Base-by-base conservation (phyloP, 208 protist genomes). In the Crithidia mellificae region DNA sequence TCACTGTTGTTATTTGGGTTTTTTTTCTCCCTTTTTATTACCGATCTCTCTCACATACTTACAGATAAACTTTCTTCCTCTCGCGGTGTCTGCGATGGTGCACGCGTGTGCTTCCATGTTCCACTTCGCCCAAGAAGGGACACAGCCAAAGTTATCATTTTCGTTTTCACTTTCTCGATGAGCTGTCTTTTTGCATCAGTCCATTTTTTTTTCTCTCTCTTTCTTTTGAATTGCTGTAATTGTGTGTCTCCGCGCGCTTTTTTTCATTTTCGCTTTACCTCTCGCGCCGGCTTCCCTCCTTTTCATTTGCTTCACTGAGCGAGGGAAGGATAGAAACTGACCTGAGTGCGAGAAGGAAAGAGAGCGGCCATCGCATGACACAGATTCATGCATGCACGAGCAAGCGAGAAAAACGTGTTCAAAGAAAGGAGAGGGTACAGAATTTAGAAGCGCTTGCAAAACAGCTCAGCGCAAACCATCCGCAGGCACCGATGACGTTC, bases 251-350 rank as follows among this genome's bases (percentile, higher is more conserved):
- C 27, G 20, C 46, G 8, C 46, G 22, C 22, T 27, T 51, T 20
- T 29, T 17, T 19, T 46, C 41, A 20, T 15, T 24, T 9, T 20
- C 22, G 6, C 34, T 9, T 38, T 69, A n/a, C 54, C 30, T 34
- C 44, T 22, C 34, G n/a, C n/a, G n/a, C n/a, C n/a, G n/a, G n/a
- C n/a, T 53, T n/a, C 34, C 15, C 58, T 54, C 56, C 38, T 61
- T 24, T 69, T 47, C 54, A n/a, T 73, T 61, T 8, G 22, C 46
- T 22, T 51, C 46, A 22, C 17, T 51, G 27, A 27, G 46, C 6
- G 32, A 27, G 20, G 17, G 50, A 20, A 30, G 24, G 29, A 38
- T 9, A 55, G 22, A 55, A 55, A 17, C 14, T 9, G 7, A 11
- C 7, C 34, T 38, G 34, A n/a, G n/a, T n/a, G n/a, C n/a, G 34